Percentiles rank a stretch among this genome's conserved stretches.
These are phyloP conservation scores for Rubroshorea leprosula DNA, from an alignment of 345 rosid genomes.

Conservation along the genomic window DNA sequence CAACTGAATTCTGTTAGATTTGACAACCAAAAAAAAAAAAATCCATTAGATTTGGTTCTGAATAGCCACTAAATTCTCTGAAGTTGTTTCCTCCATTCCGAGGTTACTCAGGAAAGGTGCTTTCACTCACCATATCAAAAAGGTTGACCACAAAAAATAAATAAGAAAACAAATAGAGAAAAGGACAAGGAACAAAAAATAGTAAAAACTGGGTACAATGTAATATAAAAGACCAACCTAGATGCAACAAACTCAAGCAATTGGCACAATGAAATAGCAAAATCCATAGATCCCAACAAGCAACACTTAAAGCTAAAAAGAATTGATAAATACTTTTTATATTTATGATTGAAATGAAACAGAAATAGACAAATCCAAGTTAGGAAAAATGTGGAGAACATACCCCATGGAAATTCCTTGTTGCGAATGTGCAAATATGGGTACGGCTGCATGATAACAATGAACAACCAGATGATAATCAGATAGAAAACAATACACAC, in stretches of 20 bases:
- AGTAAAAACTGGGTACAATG: too few relatives aligned
- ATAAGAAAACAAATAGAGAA: too few relatives aligned
- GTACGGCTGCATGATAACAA: conserved; percentile 72
- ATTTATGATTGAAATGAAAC: neutral
- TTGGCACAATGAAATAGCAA: too few relatives aligned
- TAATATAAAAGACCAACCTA: too few relatives aligned
- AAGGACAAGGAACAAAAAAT: neutral
- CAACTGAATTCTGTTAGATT: neutral
- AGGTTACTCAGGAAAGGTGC: neutral
- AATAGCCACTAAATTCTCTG: neutral
- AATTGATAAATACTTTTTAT: too few relatives aligned
- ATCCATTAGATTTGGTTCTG: neutral
- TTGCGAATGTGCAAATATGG: conserved; percentile 91
- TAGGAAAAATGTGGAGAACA: conserved; percentile 5
- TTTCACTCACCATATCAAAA: neutral
- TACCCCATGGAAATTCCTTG: conserved; percentile 99
- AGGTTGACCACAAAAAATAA: neutral
- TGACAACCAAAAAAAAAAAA: too few relatives aligned
- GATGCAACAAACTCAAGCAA: too few relatives aligned
- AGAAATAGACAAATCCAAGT: neutral
- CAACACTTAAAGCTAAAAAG: neutral
- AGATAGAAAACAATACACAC: neutral
- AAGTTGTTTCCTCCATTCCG: neutral
- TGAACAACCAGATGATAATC: conserved; percentile 4
- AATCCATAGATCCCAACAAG: too few relatives aligned